Conservation (phyloP, 2,329 filamentous ascomycete species). For the Triangularia setosa region DNA sequence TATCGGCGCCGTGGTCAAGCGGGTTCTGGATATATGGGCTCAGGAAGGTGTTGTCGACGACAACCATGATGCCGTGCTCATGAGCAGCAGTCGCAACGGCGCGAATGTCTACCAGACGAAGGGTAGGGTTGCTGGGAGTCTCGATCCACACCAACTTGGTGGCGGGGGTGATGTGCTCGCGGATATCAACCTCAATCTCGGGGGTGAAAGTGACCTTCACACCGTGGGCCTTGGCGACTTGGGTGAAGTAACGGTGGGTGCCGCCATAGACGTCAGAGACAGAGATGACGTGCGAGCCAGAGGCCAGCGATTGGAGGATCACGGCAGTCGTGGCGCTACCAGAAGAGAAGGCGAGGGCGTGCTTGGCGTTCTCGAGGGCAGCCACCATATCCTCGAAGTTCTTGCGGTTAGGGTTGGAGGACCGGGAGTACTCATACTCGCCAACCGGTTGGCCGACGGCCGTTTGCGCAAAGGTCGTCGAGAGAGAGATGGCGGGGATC, state of each 20-base stretch:
- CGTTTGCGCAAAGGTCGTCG: constrained; percentile 92
- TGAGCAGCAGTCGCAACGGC: constrained; percentile 81
- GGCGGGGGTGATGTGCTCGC: constrained; percentile 76
- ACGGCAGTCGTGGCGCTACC: constrained; percentile 91
- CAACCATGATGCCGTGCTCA: constrained; percentile 82
- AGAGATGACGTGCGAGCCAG: constrained; percentile 90
- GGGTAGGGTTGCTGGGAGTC: constrained; percentile 88
- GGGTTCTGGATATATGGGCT: constrained; percentile 97
- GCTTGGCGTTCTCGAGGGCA: constrained; percentile 84
- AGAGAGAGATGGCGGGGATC: constrained; percentile 92
- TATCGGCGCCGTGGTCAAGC: constrained; percentile 89
- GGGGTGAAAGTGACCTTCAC: constrained; percentile 93
- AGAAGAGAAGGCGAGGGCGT: constrained; percentile 90
- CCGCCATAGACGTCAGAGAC: constrained; percentile 98
- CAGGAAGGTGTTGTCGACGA: constrained; percentile 99
- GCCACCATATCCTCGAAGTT: constrained; percentile 93
- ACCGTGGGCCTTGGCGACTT: constrained; percentile 90
- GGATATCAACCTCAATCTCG: constrained; percentile 83
- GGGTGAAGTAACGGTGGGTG: constrained; percentile 97
- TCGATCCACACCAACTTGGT: constrained; percentile 98
- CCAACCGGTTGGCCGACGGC: constrained; percentile 84
- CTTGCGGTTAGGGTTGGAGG: constrained; percentile 88
- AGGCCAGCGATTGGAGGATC: constrained; percentile 86
- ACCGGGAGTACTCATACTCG: constrained; percentile 87
- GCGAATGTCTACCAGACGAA: constrained; percentile 88